phyloP scores from a whole-genome alignment of 768 basidiomycete genomes.

The Suillus placidus region DNA sequence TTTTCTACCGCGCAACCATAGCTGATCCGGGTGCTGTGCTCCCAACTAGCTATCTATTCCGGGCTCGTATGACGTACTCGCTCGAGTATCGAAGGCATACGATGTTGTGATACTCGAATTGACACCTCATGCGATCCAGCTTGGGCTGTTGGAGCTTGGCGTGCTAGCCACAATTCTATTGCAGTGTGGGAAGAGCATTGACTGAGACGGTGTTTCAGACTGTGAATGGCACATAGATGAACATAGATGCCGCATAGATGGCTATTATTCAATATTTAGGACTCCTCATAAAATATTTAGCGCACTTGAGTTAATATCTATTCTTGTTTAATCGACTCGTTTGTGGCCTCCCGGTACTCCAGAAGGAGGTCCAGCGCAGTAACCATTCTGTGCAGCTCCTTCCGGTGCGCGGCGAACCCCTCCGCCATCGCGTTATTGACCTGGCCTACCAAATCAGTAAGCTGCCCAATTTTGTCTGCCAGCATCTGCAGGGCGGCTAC shows the following conservation, averaged over 20 bases:
- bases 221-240: too few relatives aligned
- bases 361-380: background rate
- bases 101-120: constrained; percentile 55
- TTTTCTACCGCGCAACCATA: constrained; percentile 3
- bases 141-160: constrained; percentile 53
- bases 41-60: constrained; percentile 49
- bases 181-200: constrained; percentile 64
- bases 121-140: constrained; percentile 55
- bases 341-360: background rate
- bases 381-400: background rate
- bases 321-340: background rate
- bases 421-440: background rate
- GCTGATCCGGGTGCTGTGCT: constrained; percentile 5
- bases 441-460: background rate
- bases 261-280: background rate
- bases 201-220: constrained; percentile 34
- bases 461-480: background rate
- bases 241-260: background rate
- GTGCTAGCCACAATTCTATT: constrained; percentile 57
- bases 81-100: constrained; percentile 49
- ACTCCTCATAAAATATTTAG: background rate
- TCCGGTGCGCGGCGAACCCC: background rate
- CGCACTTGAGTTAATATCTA: background rate
- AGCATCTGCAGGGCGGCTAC: too few relatives aligned
- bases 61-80: constrained; percentile 44